A percentile compares a stretch with the other conserved stretches of the same genome.
Evolutionary conservation across 768 basidiomycete species (phyloP).

Genomic region (Dentipellis fragilis): DNA sequence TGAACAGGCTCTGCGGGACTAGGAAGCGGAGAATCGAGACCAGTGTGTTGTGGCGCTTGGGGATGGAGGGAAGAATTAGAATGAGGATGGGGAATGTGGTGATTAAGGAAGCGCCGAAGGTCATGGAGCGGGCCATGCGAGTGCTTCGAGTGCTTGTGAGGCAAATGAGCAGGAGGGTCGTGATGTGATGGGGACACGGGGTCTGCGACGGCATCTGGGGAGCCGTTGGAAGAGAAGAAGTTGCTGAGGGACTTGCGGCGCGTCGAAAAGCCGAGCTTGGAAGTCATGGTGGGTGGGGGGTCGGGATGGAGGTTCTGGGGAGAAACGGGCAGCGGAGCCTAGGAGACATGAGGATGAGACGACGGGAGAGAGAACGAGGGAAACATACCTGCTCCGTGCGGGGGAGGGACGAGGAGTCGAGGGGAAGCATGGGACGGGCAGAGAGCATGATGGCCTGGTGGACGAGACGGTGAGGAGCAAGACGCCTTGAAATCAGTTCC

Average conservation of each 20-base stretch:
- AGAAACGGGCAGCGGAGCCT: slow-evolving; percentile 3
- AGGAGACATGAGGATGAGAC: slow-evolving; percentile 7
- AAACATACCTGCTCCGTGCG: slow-evolving; percentile 7
- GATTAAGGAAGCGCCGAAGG: slow-evolving; percentile 90
- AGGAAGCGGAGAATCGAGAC: slow-evolving; percentile 19
- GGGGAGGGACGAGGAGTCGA: background rate
- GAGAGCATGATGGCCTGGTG: slow-evolving; percentile 24
- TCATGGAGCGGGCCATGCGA: slow-evolving; percentile 77
- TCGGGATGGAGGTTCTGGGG: slow-evolving; percentile 7
- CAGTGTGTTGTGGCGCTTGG: slow-evolving; percentile 16
- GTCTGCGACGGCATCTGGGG: slow-evolving; percentile 7
- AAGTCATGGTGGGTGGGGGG: slow-evolving; percentile 19
- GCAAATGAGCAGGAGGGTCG: slow-evolving; percentile 7
- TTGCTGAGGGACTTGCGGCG: slow-evolving; percentile 16
- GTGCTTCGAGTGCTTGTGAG: slow-evolving; percentile 20
- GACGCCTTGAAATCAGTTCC: background rate
- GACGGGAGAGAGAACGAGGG: background rate
- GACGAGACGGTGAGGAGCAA: slow-evolving; percentile 4
- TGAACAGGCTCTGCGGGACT: slow-evolving; percentile 23
- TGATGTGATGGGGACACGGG: background rate
- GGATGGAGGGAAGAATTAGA: slow-evolving; percentile 16
- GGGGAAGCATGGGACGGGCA: slow-evolving; percentile 12
- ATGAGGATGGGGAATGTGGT: slow-evolving; percentile 65
- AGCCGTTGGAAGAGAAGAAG: slow-evolving; percentile 13
- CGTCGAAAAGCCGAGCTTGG: slow-evolving; percentile 11